Evolutionary conservation across 2,329 filamentous ascomycete genomes (phyloP).

Genomic region (Rhinocladiella mackenziei): DNA sequence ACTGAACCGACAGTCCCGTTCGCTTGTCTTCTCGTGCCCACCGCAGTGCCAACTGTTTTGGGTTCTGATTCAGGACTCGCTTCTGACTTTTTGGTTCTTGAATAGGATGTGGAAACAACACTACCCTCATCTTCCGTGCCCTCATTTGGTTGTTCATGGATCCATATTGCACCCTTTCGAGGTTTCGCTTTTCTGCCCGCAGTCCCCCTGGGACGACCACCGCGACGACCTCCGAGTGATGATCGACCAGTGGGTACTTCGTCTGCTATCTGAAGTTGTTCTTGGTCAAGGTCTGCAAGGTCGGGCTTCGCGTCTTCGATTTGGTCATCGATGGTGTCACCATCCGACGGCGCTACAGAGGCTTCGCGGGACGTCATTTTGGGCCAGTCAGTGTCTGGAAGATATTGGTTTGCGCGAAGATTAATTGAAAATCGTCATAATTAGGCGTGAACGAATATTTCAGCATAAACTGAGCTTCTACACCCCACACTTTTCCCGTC

Average conservation of each 20-base stretch:
- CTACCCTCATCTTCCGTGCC: conserved; percentile 30
- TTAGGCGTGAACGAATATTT: not conserved
- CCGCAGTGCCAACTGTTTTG: conserved; percentile 31
- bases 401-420: not conserved
- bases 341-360: conserved; percentile 24
- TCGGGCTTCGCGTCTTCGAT: conserved; percentile 23
- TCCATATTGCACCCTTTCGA: conserved; percentile 25
- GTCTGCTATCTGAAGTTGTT: conserved; percentile 9
- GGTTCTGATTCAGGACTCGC: conserved; percentile 25
- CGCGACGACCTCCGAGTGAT: conserved; percentile 13
- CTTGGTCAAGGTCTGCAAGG: conserved; percentile 21
- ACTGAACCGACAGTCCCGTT: conserved; percentile 64
- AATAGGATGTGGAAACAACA: conserved; percentile 19
- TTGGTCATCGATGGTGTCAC: conserved; percentile 27
- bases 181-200: conserved; percentile 22
- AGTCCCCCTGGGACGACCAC: conserved; percentile 8
- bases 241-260: conserved; percentile 9
- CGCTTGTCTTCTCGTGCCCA: conserved; percentile 56
- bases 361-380: conserved; percentile 27
- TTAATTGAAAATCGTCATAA: not conserved
- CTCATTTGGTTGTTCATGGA: conserved; percentile 26
- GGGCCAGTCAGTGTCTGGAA: not conserved
- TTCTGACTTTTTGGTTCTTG: conserved; percentile 25
- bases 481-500: no score
- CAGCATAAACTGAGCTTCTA: no score